Percentiles rank a stretch among this genome's conserved stretches.
phyloP scores from a whole-genome alignment of 2,329 filamentous ascomycete species.

The Zymoseptoria passerinii region DNA sequence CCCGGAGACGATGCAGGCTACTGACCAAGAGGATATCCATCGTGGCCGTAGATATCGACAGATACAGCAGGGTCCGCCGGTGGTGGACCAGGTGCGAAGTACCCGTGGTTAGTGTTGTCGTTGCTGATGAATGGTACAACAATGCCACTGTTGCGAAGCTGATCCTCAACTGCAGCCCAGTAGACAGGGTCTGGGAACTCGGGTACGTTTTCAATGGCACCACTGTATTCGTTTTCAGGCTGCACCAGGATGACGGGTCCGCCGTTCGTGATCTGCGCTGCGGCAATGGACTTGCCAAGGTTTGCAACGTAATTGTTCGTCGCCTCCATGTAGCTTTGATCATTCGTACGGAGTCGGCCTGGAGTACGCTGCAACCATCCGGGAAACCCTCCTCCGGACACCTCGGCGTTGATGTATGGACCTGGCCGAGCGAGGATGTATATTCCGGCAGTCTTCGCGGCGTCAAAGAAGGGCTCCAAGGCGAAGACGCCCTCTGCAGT shows the following conservation, averaged over 20 bases:
- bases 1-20: background rate
- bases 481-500: constrained; percentile 63
- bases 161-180: constrained; percentile 57
- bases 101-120: constrained; percentile 53
- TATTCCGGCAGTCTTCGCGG: constrained; percentile 62
- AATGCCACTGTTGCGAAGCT: constrained; percentile 59
- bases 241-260: constrained; percentile 73
- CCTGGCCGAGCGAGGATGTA: constrained; percentile 56
- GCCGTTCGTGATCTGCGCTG: constrained; percentile 72
- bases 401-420: constrained; percentile 64
- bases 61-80: constrained; percentile 34
- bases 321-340: constrained; percentile 54
- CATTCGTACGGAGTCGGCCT: constrained; percentile 55
- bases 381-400: constrained; percentile 67
- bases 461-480: constrained; percentile 66
- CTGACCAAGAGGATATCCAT: constrained; percentile 49
- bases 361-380: constrained; percentile 68
- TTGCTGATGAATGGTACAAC: constrained; percentile 69
- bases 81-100: constrained; percentile 54
- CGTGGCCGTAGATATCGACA: constrained; percentile 57
- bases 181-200: constrained; percentile 60
- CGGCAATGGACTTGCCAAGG: constrained; percentile 59
- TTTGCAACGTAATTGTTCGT: constrained; percentile 59
- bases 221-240: constrained; percentile 72
- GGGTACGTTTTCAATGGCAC: constrained; percentile 38